Base-by-base conservation (phyloP, 805 yeast species). In the Saccharomycopsis fibuligera region DNA sequence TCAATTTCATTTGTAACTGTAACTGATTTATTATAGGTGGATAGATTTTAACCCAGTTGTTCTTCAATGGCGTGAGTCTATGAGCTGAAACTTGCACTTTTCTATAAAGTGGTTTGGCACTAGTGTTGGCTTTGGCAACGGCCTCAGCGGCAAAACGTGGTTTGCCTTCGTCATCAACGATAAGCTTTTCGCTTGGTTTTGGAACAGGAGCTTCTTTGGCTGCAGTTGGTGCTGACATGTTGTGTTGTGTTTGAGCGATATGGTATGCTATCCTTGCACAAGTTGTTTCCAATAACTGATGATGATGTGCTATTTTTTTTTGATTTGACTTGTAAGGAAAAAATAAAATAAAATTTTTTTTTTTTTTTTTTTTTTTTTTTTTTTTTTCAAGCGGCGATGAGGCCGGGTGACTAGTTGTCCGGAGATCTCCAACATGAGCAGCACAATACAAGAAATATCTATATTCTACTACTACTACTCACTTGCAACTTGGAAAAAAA, bases 61-160 rank as follows among this genome's bases (percentile, higher is more conserved):
- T 79, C 65, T 88, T 86, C 60, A 93, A 75, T 22, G 99, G 99
- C 1, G 95, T 76, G 89, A 93, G 84, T 74, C 99, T 78, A 65
- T 93, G 98, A 27, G 97, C 98, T 36, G 99, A 99, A 29, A 93
- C 95, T 2, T 91, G 79, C 9, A 93, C 86, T 61, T 90, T 90
- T 69, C 98, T 76, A 47, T 83, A 75, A 66, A 91, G 97, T 47
- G 83, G 69, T 66, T 88, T 88, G 27, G 87, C 90, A 54, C 74
- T 77, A 68, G 72, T 74, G 3, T 41, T 8, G 12, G n/a, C 43
- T 14, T 37, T 40, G 4, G 62, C 68, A 35, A 76, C 76, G 3
- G 82, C 63, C 50, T 75, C 73, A 12, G 83, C 74, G 23, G 88
- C 91, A 62, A 90, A 89, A 58, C 82, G 79, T 40, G 96, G 96